Evolutionary conservation across 768 basidiomycete genomes (phyloP).

Genomic region (Coprinopsis sp.): DNA sequence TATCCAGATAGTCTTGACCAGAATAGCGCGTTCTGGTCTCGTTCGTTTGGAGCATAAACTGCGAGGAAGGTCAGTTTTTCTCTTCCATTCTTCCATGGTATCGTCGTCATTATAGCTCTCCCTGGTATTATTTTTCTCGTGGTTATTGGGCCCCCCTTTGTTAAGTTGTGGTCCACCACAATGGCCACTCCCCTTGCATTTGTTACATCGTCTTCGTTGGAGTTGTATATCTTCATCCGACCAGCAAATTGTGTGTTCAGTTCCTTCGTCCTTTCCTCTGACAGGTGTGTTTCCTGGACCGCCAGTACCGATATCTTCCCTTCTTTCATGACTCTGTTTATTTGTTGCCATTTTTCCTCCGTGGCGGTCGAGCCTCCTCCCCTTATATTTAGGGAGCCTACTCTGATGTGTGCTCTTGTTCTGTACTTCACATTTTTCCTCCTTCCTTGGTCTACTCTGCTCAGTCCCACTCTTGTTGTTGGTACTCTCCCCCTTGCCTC

Average conservation of each 20-base stretch:
- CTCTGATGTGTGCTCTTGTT: constrained; percentile 1
- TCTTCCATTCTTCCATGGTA: constrained; percentile 2
- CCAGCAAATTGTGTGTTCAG: constrained; percentile 1
- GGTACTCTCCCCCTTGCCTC: no score
- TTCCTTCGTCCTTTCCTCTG: neutral
- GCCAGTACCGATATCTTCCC: constrained; percentile 5
- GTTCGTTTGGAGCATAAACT: constrained; percentile 32
- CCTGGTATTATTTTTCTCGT: constrained; percentile 20
- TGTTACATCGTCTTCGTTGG: constrained; percentile 10
- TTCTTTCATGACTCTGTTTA: constrained; percentile 7
- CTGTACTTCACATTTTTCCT: no score
- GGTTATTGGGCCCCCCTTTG: constrained; percentile 10
- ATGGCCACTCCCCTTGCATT: constrained; percentile 28
- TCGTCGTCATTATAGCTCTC: constrained; percentile 23
- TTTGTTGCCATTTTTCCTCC: constrained; percentile 4
- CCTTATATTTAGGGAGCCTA: constrained; percentile 12
- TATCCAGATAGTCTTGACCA: constrained; percentile 18
- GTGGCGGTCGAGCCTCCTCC: no score
- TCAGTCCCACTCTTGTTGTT: no score
- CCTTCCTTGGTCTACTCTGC: no score
- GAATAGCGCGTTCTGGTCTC: constrained; percentile 21
- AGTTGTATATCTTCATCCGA: constrained; percentile 13
- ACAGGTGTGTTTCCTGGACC: constrained; percentile 8
- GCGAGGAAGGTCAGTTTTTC: constrained; percentile 21
- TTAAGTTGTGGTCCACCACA: constrained; percentile 25